Evolutionary conservation across 306 rosid species (phyloP).

Genomic region (Dalbergia cochinchinensis): DNA sequence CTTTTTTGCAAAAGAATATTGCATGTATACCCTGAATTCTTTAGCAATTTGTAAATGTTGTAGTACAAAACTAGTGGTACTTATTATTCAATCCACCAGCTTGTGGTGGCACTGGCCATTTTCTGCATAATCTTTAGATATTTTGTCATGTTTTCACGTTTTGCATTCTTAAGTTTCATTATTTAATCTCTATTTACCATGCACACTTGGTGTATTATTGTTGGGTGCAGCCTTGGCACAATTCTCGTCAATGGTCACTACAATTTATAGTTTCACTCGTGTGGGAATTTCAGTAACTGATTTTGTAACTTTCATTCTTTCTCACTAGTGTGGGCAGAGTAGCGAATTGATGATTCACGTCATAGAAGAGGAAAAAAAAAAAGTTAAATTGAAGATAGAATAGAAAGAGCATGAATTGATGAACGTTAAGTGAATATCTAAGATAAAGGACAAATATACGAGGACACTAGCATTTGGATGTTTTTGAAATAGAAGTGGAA

Average conservation of each 20-base stretch:
- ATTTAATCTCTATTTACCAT: neutral
- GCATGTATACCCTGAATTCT: slow-evolving; percentile 6
- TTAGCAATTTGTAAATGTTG: slow-evolving; percentile 15
- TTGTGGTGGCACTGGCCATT: neutral
- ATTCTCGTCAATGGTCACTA: no score
- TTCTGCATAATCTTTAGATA: slow-evolving; percentile 6
- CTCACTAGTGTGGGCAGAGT: slow-evolving; percentile 39
- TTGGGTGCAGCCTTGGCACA: no score
- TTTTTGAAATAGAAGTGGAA: no score
- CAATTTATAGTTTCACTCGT: no score
- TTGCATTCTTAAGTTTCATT: neutral
- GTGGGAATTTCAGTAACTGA: no score
- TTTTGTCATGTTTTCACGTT: neutral
- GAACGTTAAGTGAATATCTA: no score
- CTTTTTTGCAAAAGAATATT: neutral
- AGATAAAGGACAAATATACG: no score
- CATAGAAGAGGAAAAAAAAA: no score
- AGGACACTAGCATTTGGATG: no score
- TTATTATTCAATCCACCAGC: neutral
- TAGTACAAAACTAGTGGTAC: neutral
- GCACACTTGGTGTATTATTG: neutral
- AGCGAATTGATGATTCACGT: no score
- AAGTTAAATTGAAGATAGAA: no score
- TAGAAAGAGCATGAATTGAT: no score
- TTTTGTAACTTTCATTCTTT: neutral